Conservation (phyloP, 2,329 filamentous ascomycete species). For the Alternaria ethzedia region DNA sequence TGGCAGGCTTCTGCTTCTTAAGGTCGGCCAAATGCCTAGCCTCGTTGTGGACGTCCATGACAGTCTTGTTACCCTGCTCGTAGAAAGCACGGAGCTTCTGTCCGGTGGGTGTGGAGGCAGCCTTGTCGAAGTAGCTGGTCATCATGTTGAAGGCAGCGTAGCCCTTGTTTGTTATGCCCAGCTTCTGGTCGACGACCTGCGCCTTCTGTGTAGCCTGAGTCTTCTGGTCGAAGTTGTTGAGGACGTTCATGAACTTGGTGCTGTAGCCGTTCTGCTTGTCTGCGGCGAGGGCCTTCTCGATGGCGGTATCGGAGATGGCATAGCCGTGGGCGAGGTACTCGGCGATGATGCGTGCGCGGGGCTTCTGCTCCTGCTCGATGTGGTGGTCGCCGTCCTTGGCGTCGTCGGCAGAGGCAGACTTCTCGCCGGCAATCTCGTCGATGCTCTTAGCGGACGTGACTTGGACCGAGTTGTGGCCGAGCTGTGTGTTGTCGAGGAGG, state of each 20-base stretch:
- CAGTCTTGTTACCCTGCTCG: conserved; percentile 81
- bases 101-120: conserved; percentile 83
- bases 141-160: conserved; percentile 71
- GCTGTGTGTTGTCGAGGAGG: conserved; percentile 94
- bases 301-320: conserved; percentile 75
- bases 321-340: conserved; percentile 98
- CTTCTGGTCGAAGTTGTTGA: conserved; percentile 80
- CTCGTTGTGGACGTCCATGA: conserved; percentile 91
- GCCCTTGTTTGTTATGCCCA: conserved; percentile 79
- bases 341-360: conserved; percentile 87
- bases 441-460: conserved; percentile 75
- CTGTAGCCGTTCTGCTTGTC: conserved; percentile 91
- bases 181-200: conserved; percentile 81
- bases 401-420: conserved; percentile 61
- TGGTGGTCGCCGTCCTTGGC: conserved; percentile 65
- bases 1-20: conserved; percentile 63
- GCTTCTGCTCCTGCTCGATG: conserved; percentile 95
- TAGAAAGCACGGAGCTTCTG: conserved; percentile 91
- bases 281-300: conserved; percentile 83
- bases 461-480: conserved; percentile 76
- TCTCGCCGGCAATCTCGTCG: conserved; percentile 67
- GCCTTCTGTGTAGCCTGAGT: conserved; percentile 89
- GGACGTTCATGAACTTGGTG: conserved; percentile 75
- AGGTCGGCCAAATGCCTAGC: conserved; percentile 85
- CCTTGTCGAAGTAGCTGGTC: conserved; percentile 93